A percentile compares a stretch with the other conserved stretches of the same genome.
Conservation (phyloP, 2,329 filamentous ascomycete genomes). For the Xylariaceae sp. region DNA sequence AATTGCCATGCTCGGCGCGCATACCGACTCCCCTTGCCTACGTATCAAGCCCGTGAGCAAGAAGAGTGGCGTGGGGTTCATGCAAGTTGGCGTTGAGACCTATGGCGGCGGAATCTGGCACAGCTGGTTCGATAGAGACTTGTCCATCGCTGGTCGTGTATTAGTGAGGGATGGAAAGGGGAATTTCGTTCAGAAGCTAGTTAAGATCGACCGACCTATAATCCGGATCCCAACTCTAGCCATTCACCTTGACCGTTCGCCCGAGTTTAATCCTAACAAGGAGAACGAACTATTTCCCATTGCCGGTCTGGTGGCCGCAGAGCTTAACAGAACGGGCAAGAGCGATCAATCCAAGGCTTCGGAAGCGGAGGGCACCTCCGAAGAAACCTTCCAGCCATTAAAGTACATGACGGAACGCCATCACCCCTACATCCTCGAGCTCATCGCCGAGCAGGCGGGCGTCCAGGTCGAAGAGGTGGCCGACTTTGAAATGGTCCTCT, state of each 20-base stretch:
- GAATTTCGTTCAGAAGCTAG: conserved; percentile 79
- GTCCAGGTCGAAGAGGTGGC: conserved; percentile 74
- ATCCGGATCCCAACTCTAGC: conserved; percentile 91
- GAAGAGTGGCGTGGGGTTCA: conserved; percentile 82
- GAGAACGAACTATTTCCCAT: conserved; percentile 96
- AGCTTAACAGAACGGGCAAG: conserved; percentile 78
- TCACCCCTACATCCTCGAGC: conserved; percentile 83
- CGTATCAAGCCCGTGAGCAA: conserved; percentile 94
- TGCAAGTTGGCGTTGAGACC: conserved; percentile 94
- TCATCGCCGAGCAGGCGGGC: conserved; percentile 81
- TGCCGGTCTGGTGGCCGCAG: conserved; percentile 81
- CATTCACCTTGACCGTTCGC: conserved; percentile 87
- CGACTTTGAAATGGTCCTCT: conserved; percentile 97
- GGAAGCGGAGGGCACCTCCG: conserved; percentile 45
- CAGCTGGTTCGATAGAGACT: conserved; percentile 96
- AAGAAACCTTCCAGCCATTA: conserved; percentile 72
- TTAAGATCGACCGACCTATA: conserved; percentile 90
- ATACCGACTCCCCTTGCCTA: conserved; percentile 93
- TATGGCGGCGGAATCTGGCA: conserved; percentile 98
- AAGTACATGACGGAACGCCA: conserved; percentile 81
- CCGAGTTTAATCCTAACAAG: conserved; percentile 93
- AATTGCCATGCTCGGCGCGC: conserved; percentile 90
- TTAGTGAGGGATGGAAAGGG: conserved; percentile 78
- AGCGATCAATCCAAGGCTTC: conserved; percentile 48
- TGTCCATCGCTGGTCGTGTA: conserved; percentile 86